A percentile compares a stretch with the other conserved stretches of the same genome.
phyloP scores from a whole-genome alignment of 2,329 filamentous ascomycete species.

The Verticillium longisporum region DNA sequence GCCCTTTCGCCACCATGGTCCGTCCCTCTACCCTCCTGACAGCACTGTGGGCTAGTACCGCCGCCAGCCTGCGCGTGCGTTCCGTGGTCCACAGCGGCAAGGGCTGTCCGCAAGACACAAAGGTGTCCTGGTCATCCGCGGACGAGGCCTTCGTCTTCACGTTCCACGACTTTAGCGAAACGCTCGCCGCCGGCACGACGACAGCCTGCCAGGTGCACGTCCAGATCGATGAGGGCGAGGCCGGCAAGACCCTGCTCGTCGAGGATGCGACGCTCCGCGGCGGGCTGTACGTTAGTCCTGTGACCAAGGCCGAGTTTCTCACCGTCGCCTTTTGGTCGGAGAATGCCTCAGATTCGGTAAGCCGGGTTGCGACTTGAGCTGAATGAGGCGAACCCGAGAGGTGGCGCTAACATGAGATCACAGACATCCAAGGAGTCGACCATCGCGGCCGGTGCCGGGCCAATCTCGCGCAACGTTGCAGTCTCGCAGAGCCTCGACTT shows the following conservation, averaged over 20 bases:
- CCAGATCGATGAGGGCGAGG: constrained; percentile 5
- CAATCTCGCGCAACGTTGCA: constrained; percentile 5
- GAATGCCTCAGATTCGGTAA: constrained; percentile 5
- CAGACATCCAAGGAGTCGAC: constrained; percentile 5
- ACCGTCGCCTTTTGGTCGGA: constrained; percentile 9
- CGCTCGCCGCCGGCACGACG: constrained; percentile 25
- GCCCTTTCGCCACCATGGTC: neutral
- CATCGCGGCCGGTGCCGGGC: constrained; percentile 1
- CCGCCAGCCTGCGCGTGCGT: constrained; percentile 1
- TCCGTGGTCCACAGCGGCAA: constrained; percentile 7
- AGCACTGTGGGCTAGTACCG: neutral
- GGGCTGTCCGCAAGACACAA: constrained; percentile 4
- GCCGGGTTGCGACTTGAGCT: neutral
- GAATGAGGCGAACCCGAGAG: neutral
- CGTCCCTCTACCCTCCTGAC: neutral
- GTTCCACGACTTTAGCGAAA: constrained; percentile 29
- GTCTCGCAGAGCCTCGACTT: constrained; percentile 5
- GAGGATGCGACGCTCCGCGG: constrained; percentile 7
- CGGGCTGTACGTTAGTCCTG: constrained; percentile 7
- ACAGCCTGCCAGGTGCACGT: constrained; percentile 9
- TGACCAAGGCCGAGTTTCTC: constrained; percentile 5
- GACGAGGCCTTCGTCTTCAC: constrained; percentile 25
- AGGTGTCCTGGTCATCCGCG: constrained; percentile 9
- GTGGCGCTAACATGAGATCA: neutral
- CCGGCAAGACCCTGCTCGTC: constrained; percentile 4